Percentiles rank a stretch among this genome's conserved stretches.
Conservation (phyloP, 805 yeast genomes). For the Metschnikowia lochheadii region DNA sequence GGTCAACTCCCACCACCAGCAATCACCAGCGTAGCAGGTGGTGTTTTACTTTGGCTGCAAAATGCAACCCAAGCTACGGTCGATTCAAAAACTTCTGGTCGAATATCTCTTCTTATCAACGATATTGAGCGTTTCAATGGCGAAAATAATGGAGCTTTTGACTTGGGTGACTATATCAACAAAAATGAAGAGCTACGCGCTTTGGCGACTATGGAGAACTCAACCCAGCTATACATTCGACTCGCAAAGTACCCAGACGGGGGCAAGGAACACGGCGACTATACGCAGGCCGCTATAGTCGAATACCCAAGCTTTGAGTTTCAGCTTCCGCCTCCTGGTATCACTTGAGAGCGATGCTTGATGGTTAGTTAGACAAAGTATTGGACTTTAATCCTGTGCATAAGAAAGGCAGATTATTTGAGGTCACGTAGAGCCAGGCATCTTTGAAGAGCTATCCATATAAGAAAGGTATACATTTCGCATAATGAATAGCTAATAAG, state of each 20-base stretch:
- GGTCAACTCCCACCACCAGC: conserved; percentile 50
- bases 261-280: conserved; percentile 48
- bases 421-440: neutral
- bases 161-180: conserved; percentile 23
- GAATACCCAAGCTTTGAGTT: conserved; percentile 60
- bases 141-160: conserved; percentile 33
- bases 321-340: conserved; percentile 48
- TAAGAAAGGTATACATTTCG: too few relatives aligned
- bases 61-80: conserved; percentile 1
- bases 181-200: conserved; percentile 20
- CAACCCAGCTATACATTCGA: conserved; percentile 48
- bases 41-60: conserved; percentile 35
- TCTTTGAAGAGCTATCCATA: too few relatives aligned
- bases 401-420: neutral
- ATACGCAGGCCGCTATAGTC: conserved; percentile 58
- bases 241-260: conserved; percentile 48
- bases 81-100: conserved; percentile 19
- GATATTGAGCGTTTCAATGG: conserved; percentile 78
- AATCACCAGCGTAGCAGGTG: conserved; percentile 34
- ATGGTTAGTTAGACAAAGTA: neutral
- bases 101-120: conserved; percentile 65
- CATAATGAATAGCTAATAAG: too few relatives aligned
- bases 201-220: conserved; percentile 18
- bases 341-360: conserved; percentile 30
- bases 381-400: neutral